A percentile compares a stretch with the other conserved stretches of the same genome.
Evolutionary conservation across 257 asterid genomes (phyloP).

Genomic region (Penstemon barbatus): DNA sequence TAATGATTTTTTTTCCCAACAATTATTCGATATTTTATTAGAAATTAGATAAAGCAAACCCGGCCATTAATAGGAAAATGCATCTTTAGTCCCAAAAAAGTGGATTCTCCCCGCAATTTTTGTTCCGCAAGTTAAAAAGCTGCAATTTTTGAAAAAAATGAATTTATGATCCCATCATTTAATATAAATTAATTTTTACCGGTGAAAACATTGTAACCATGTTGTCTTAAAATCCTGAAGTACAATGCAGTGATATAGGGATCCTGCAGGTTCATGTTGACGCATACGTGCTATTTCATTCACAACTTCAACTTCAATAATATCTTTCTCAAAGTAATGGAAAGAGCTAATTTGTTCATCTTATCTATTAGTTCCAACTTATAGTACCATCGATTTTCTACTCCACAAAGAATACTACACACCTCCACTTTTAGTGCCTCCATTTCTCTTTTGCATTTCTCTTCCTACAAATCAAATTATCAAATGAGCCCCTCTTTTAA

Average conservation of each 20-base stretch:
- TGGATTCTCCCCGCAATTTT: too few relatives aligned
- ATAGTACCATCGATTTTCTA: constrained; percentile 22
- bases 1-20: too few relatives aligned
- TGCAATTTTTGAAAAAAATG: neutral
- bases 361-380: constrained; percentile 46
- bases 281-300: constrained; percentile 9
- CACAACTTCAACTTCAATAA: constrained; percentile 21
- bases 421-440: constrained; percentile 44
- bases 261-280: neutral
- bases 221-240: constrained; percentile 54
- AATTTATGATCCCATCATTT: too few relatives aligned
- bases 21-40: too few relatives aligned
- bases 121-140: neutral
- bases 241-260: constrained; percentile 38
- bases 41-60: too few relatives aligned
- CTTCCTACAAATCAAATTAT: constrained; percentile 35
- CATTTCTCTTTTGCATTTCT: constrained; percentile 28
- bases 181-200: constrained; percentile 28
- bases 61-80: too few relatives aligned
- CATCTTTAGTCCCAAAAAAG: too few relatives aligned
- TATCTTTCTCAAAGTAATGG: constrained; percentile 46
- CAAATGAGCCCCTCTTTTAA: too few relatives aligned
- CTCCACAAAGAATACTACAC: constrained; percentile 2
- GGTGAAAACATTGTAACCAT: constrained; percentile 50
- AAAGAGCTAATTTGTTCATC: constrained; percentile 41